phyloP scores from a whole-genome alignment of 768 basidiomycete species.

The Leccinum fibrillosum region DNA sequence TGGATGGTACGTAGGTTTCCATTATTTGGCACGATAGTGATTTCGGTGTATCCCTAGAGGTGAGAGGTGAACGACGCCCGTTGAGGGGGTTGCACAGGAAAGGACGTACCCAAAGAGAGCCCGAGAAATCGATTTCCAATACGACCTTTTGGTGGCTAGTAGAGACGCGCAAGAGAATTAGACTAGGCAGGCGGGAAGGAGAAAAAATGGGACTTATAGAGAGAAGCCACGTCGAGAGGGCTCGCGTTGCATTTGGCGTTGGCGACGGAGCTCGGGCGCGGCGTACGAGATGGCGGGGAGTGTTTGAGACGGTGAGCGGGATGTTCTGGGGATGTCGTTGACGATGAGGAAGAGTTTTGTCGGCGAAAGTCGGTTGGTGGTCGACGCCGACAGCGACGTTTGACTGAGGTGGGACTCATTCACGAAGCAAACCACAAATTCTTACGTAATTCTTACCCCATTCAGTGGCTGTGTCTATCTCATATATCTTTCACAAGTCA shows the following conservation, averaged over 20 bases:
- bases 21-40: slow-evolving; percentile 80
- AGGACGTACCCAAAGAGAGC: slow-evolving; percentile 71
- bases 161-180: slow-evolving; percentile 54
- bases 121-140: slow-evolving; percentile 89
- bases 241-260: slow-evolving; percentile 65
- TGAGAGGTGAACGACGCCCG: slow-evolving; percentile 17
- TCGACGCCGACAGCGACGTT: slow-evolving; percentile 18
- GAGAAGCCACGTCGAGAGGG: slow-evolving; percentile 78
- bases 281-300: background rate
- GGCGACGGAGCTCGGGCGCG: background rate
- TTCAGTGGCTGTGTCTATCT: slow-evolving; percentile 1
- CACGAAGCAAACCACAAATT: slow-evolving; percentile 19
- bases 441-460: slow-evolving; percentile 29
- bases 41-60: slow-evolving; percentile 85
- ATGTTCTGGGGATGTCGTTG: background rate
- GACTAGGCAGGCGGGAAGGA: slow-evolving; percentile 21
- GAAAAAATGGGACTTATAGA: slow-evolving; percentile 67
- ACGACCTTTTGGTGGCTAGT: slow-evolving; percentile 97
- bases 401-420: slow-evolving; percentile 22
- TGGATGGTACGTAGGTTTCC: slow-evolving; percentile 79
- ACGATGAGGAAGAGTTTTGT: background rate
- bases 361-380: slow-evolving; percentile 17
- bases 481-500: slow-evolving; percentile 22
- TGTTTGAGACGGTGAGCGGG: background rate
- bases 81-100: slow-evolving; percentile 19